These are phyloP conservation scores for Mycena vitilis DNA, from an alignment of 768 basidiomycete genomes.

Conservation along the genomic window DNA sequence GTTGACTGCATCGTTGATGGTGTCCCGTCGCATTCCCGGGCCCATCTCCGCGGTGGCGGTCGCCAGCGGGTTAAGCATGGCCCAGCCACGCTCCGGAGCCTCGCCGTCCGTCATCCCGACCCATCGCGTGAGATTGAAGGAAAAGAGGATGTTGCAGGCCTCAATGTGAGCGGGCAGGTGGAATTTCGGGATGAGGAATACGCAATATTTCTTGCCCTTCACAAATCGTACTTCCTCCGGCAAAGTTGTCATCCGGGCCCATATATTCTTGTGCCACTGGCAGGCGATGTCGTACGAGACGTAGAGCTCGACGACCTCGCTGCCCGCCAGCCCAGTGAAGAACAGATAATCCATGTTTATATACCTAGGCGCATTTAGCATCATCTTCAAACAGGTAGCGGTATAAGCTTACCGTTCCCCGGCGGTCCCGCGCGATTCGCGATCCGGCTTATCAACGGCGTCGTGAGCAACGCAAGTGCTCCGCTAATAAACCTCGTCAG, in stretches of 20 bases:
- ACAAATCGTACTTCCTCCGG: not conserved
- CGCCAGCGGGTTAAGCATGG: too few species aligned
- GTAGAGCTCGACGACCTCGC: conserved; percentile 14
- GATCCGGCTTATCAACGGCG: conserved; percentile 21
- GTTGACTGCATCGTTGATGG: too few species aligned
- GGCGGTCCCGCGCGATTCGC: conserved; percentile 13
- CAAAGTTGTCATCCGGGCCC: conserved; percentile 20
- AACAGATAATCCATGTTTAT: conserved; percentile 43
- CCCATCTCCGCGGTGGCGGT: too few species aligned
- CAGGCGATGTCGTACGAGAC: conserved; percentile 42
- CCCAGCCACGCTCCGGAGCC: conserved; percentile 47
- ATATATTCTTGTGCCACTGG: conserved; percentile 42
- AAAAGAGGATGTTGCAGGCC: too few species aligned
- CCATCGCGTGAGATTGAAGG: conserved; percentile 37
- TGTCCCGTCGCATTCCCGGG: too few species aligned
- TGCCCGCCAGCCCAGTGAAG: conserved; percentile 34
- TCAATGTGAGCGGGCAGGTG: conserved; percentile 45
- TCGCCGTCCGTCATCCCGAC: conserved; percentile 47
- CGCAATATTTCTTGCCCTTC: not conserved
- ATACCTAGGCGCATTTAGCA: conserved; percentile 19
- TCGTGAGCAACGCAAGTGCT: conserved; percentile 18
- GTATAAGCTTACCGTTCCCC: conserved; percentile 33
- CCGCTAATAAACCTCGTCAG: not conserved
- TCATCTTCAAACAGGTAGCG: too few species aligned
- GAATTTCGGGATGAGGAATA: conserved; percentile 43